Conservation (phyloP, 768 basidiomycete genomes). For the Leccinellum rugosiceps region DNA sequence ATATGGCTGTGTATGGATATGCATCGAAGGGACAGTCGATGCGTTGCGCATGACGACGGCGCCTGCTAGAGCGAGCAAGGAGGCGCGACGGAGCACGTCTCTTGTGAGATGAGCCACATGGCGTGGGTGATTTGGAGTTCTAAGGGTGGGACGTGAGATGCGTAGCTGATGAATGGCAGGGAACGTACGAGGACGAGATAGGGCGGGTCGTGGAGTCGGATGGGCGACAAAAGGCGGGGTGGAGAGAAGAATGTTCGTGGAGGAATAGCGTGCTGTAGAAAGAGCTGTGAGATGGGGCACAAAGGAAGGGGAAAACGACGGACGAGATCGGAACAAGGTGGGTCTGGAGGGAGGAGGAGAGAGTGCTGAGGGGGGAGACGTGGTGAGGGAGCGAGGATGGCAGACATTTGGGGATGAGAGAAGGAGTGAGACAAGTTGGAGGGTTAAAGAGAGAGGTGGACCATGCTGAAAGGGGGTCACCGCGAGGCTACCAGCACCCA, state of each 20-base stretch:
- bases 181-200: slow-evolving; percentile 18
- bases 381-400: slow-evolving; percentile 42
- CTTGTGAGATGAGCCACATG: slow-evolving; percentile 38
- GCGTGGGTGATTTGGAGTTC: slow-evolving; percentile 38
- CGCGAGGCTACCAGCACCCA: slow-evolving; percentile 20
- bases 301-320: slow-evolving; percentile 2
- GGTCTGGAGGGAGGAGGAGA: slow-evolving; percentile 9
- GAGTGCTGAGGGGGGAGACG: slow-evolving; percentile 27
- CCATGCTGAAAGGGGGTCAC: slow-evolving; percentile 25
- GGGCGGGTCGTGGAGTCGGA: slow-evolving; percentile 32
- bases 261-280: slow-evolving; percentile 17
- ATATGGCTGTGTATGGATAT: slow-evolving; percentile 34
- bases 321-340: neutral
- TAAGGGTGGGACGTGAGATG: slow-evolving; percentile 20
- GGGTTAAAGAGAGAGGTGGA: slow-evolving; percentile 28
- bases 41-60: slow-evolving; percentile 41
- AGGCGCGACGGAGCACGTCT: slow-evolving; percentile 35
- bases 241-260: slow-evolving; percentile 26
- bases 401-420: slow-evolving; percentile 29
- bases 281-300: slow-evolving; percentile 2
- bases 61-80: slow-evolving; percentile 37
- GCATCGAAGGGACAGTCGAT: slow-evolving; percentile 40
- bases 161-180: neutral
- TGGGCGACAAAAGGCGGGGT: slow-evolving; percentile 38
- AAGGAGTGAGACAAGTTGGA: slow-evolving; percentile 33